Conservation (phyloP, 2,329 filamentous ascomycete genomes). For the Paraphoma chrysanthemicola region DNA sequence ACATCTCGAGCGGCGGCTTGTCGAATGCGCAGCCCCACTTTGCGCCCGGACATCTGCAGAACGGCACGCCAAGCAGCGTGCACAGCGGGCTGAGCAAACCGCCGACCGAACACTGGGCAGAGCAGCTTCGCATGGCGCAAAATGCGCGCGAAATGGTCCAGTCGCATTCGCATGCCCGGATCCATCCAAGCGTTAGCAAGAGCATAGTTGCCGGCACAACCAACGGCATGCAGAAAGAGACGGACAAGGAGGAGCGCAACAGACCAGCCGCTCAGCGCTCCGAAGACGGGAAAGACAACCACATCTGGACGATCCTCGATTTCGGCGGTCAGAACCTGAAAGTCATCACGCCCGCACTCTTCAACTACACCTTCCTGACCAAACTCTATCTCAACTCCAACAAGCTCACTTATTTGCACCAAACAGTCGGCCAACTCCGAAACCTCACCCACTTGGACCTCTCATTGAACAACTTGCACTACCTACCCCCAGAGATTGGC, state of each 20-base stretch:
- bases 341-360: constrained; percentile 79
- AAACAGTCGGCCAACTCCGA: constrained; percentile 81
- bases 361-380: constrained; percentile 85
- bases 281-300: constrained; percentile 54
- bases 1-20: constrained; percentile 66
- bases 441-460: constrained; percentile 84
- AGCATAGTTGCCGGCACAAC: constrained; percentile 64
- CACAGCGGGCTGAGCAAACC: constrained; percentile 64
- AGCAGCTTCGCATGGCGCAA: constrained; percentile 82
- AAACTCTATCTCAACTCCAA: constrained; percentile 95
- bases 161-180: constrained; percentile 76
- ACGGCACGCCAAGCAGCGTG: constrained; percentile 63
- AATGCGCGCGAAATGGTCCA: constrained; percentile 73
- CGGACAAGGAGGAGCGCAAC: constrained; percentile 66
- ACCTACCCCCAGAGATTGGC: constrained; percentile 87
- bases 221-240: constrained; percentile 57
- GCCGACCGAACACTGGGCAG: constrained; percentile 80
- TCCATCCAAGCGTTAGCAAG: constrained; percentile 74
- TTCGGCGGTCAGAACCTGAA: constrained; percentile 95
- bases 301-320: constrained; percentile 93
- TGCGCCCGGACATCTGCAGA: constrained; percentile 64
- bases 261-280: constrained; percentile 66
- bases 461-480: constrained; percentile 83
- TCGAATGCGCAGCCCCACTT: constrained; percentile 71
- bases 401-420: constrained; percentile 80